Conservation (phyloP, 192 early-diverging fungal genomes). For the Thamnidium elegans region DNA sequence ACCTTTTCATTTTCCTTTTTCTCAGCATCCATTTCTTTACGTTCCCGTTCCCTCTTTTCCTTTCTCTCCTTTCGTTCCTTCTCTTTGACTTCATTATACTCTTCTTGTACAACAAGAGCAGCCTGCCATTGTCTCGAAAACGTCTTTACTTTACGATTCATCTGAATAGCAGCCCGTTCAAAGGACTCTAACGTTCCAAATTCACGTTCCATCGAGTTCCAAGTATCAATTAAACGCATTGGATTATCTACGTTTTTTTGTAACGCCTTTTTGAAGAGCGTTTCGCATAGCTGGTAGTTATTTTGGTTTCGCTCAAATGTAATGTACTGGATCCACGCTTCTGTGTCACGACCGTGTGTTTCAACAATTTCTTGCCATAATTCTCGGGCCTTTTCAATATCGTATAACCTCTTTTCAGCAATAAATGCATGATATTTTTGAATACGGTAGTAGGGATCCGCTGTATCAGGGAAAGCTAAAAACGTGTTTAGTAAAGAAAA, state of each 20-base stretch:
- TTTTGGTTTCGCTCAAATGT: constrained; percentile 36
- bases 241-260: constrained; percentile 38
- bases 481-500: too few species aligned
- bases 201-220: constrained; percentile 37
- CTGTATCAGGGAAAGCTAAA: constrained; percentile 30
- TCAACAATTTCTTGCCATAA: constrained; percentile 39
- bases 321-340: constrained; percentile 39
- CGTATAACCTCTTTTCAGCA: constrained; percentile 26
- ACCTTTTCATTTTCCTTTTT: not conserved
- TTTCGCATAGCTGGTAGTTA: constrained; percentile 19
- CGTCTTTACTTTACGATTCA: constrained; percentile 16
- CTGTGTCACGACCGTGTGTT: constrained; percentile 26
- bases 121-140: constrained; percentile 23
- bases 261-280: constrained; percentile 31
- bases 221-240: constrained; percentile 36
- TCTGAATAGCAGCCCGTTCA: constrained; percentile 19
- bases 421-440: constrained; percentile 41
- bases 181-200: constrained; percentile 24
- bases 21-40: not conserved
- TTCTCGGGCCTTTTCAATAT: constrained; percentile 29
- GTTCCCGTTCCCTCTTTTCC: not conserved
- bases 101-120: not conserved
- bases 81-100: not conserved
- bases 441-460: constrained; percentile 43
- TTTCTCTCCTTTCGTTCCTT: not conserved